A percentile compares a stretch with the other conserved stretches of the same genome.
Evolutionary conservation across 257 asterid species (phyloP).

Genomic region (Nicotiana knightiana): DNA sequence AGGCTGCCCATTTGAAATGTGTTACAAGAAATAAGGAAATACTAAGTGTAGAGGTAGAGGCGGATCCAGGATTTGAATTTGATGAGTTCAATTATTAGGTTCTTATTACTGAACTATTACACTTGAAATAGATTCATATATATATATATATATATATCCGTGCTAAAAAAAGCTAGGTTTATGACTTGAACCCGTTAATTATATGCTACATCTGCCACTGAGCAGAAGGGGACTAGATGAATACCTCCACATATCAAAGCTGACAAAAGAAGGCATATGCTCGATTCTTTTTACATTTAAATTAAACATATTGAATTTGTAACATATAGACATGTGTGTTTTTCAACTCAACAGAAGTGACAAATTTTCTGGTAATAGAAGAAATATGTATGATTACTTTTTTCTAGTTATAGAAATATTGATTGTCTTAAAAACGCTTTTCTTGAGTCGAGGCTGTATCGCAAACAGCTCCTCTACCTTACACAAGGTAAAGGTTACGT

Average conservation of each 20-base stretch:
- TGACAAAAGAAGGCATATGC: not conserved
- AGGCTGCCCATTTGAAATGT: too few relatives aligned
- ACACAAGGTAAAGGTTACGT: too few relatives aligned
- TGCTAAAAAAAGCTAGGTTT: not conserved
- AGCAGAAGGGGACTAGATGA: not conserved
- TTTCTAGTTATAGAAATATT: not conserved
- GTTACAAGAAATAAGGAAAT: not conserved
- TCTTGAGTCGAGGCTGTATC: too few relatives aligned
- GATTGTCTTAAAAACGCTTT: not conserved
- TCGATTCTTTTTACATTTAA: not conserved
- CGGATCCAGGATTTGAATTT: too few relatives aligned
- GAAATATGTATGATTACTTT: not conserved
- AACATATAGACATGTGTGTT: not conserved
- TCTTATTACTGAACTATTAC: too few relatives aligned
- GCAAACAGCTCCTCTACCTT: too few relatives aligned
- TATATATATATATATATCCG: too few relatives aligned
- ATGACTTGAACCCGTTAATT: not conserved
- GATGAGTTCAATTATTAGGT: not conserved
- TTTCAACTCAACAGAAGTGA: not conserved
- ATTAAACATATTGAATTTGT: not conserved
- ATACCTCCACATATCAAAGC: not conserved
- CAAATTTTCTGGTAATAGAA: not conserved
- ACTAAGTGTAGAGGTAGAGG: not conserved
- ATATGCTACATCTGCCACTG: not conserved
- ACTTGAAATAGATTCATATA: too few relatives aligned